Percentiles rank a stretch among this genome's conserved stretches.
These are phyloP conservation scores for Chaetomiaceae sp. DNA, from an alignment of 2,329 filamentous ascomycete species.

Conservation along the genomic window DNA sequence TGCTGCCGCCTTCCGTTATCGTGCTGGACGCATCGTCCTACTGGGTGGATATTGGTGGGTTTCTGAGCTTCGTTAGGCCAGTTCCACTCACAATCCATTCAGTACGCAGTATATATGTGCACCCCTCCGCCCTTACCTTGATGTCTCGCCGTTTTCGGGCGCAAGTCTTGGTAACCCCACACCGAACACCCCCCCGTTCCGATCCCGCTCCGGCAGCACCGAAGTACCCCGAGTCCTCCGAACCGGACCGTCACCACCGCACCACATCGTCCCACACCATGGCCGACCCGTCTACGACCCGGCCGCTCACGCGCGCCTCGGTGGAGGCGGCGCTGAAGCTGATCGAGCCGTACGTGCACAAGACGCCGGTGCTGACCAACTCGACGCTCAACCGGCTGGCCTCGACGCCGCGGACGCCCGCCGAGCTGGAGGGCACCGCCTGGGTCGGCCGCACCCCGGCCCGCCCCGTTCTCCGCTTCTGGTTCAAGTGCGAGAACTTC, in stretches of 20 bases:
- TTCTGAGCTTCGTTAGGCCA: no score
- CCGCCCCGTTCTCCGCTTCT: slow-evolving; percentile 62
- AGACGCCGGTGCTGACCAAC: slow-evolving; percentile 77
- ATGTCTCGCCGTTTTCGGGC: neutral
- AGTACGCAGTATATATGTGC: neutral
- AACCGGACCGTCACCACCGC: neutral
- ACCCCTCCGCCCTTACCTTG: neutral
- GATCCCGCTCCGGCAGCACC: slow-evolving; percentile 1
- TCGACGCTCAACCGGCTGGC: slow-evolving; percentile 67
- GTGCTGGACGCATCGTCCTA: no score
- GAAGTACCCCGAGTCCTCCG: neutral
- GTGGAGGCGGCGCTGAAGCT: slow-evolving; percentile 65
- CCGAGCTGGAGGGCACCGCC: slow-evolving; percentile 48
- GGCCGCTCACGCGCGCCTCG: slow-evolving; percentile 65
- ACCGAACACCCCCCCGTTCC: neutral
- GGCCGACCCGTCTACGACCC: slow-evolving; percentile 49
- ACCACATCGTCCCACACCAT: slow-evolving; percentile 30
- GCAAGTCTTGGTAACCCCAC: neutral
- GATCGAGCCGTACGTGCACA: slow-evolving; percentile 71
- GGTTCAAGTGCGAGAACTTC: slow-evolving; percentile 94
- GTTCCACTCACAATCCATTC: no score
- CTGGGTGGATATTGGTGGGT: no score
- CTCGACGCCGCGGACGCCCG: slow-evolving; percentile 57
- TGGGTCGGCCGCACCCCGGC: slow-evolving; percentile 53
- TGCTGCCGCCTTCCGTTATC: slow-evolving; percentile 14